A percentile compares a stretch with the other conserved stretches of the same genome.
Conservation (phyloP, 2,329 filamentous ascomycete species). For the Diaporthe sp. region DNA sequence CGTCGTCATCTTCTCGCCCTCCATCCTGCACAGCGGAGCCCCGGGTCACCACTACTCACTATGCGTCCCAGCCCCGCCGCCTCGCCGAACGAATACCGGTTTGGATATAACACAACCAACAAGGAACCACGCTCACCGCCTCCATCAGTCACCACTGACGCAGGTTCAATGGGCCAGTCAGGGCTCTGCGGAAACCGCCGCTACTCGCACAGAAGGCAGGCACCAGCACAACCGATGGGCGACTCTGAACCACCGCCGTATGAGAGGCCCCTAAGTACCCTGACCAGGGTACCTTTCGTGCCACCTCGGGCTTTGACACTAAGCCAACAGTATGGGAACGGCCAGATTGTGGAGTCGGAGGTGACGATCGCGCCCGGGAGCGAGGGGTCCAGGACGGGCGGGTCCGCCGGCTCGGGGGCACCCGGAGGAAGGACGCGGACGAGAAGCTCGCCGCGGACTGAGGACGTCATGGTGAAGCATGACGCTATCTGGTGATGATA, state of each 20-base stretch:
- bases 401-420: conserved; percentile 1
- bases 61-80: conserved; percentile 10
- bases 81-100: conserved; percentile 1
- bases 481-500: conserved; percentile 35
- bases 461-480: conserved; percentile 25
- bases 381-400: conserved; percentile 27
- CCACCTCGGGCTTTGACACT: conserved; percentile 32
- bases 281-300: conserved; percentile 32
- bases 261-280: conserved; percentile 21
- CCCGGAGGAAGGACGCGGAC: conserved; percentile 28
- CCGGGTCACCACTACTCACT: not conserved
- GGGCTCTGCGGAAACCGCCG: conserved; percentile 2
- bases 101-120: not conserved
- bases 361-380: conserved; percentile 6
- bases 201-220: conserved; percentile 36
- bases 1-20: conserved; percentile 5
- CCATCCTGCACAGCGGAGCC: conserved; percentile 14
- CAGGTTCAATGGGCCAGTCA: not conserved
- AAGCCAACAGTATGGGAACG: conserved; percentile 33
- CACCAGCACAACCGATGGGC: conserved; percentile 2
- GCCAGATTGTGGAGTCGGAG: conserved; percentile 33
- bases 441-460: conserved; percentile 24
- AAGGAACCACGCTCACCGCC: conserved; percentile 33
- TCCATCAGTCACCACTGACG: conserved; percentile 10
- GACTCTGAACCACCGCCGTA: conserved; percentile 29